Conservation (phyloP, 768 basidiomycete genomes). For the Stropharia rugosoannulata region DNA sequence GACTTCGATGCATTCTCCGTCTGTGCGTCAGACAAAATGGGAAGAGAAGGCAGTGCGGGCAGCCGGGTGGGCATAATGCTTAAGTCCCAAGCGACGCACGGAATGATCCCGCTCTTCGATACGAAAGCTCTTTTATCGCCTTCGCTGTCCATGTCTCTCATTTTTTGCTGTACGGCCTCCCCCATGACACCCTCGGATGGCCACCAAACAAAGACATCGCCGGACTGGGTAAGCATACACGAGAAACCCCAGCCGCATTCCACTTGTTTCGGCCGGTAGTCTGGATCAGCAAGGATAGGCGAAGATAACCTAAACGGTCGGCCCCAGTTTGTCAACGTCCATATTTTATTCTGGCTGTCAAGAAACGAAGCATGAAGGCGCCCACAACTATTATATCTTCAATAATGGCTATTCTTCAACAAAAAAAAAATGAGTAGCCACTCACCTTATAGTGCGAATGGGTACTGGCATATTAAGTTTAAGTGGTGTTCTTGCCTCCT, state of each 20-base stretch:
- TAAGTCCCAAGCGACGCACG: conserved; percentile 62
- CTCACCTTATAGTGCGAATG: conserved; percentile 66
- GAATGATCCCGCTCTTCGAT: conserved; percentile 43
- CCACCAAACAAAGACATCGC: conserved; percentile 78
- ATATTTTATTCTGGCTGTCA: conserved; percentile 58
- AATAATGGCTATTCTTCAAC: conserved; percentile 4
- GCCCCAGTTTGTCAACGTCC: conserved; percentile 80
- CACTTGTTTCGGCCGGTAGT: conserved; percentile 50
- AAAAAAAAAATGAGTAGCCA: not conserved
- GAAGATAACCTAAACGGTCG: conserved; percentile 66
- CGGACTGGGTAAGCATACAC: conserved; percentile 68
- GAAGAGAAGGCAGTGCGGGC: conserved; percentile 61
- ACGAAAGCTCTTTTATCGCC: conserved; percentile 34
- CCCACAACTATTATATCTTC: conserved; percentile 57
- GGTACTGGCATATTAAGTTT: conserved; percentile 56
- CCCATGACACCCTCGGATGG: conserved; percentile 49
- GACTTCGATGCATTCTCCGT: conserved; percentile 15
- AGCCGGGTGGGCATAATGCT: conserved; percentile 53
- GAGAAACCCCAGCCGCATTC: conserved; percentile 84
- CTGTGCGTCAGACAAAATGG: conserved; percentile 38
- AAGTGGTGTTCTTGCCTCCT: conserved; percentile 51
- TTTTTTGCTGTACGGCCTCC: conserved; percentile 33
- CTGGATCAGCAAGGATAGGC: conserved; percentile 43
- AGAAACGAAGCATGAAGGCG: conserved; percentile 69
- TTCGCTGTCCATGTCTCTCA: conserved; percentile 45